Evolutionary conservation across 257 asterid species (phyloP), one percentile per base, ranked within the genome.

Genomic region (Fraxinus pennsylvanica): DNA sequence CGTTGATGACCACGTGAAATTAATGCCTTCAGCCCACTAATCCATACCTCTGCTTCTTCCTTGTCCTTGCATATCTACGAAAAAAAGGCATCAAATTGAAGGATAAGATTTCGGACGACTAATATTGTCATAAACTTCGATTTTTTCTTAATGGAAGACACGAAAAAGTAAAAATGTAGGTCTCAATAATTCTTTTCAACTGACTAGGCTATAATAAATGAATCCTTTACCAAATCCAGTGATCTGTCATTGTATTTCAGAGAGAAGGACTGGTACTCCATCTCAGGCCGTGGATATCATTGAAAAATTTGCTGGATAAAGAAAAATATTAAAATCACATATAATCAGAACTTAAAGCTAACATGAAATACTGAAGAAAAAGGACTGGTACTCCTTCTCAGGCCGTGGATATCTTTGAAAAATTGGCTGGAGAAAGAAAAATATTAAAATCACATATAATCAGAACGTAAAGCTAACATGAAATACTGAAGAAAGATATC

Each of bases 31-130:
- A 94, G 89, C 78, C 99, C 99, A 84, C 99, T 94, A 87, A 94
- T 91, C 99, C 99, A 94, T 63, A 91, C 99, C 89, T 94, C 99
- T 63, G 99, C 99, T 88, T 95, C 99, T 86, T 95, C 99, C 90
- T 95, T 95, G 86, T 95, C 99, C 88, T 95, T 95, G 83, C 99
- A 95, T 80, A 95, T 95, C 99, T 95, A 83, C 69, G 76, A 82
- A 73, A 78, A 71, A 68, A 47, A 77, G 9, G 72, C 69, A 14
- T 65, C 71, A 72, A 72, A 59, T 69, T 9, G 69, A 15, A 45
- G 12, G 17, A 79, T 63, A 47, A 25, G 43, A 30, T 13, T 74
- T 59, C 81, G n/a, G 70, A 22, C 32, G 47, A 69, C 72, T 32
- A 78, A 74, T 43, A 72, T 25, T 10, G 35, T 63, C 35, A 63